These are phyloP conservation scores for Rhizopus stolonifer DNA, from an alignment of 371 early-diverging fungal species.

Conservation along the genomic window DNA sequence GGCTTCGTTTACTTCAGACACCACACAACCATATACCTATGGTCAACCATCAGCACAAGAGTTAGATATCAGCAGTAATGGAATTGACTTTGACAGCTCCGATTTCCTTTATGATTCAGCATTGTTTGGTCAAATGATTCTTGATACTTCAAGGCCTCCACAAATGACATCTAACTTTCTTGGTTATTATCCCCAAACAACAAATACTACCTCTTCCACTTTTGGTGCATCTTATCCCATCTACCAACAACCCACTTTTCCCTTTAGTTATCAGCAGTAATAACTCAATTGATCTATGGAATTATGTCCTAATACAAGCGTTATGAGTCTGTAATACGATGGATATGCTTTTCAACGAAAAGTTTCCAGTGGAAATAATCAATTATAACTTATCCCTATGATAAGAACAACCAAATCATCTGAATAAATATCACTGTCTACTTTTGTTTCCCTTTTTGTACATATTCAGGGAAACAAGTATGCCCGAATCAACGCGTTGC, in stretches of 20 bases:
- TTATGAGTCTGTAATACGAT: too few relatives aligned
- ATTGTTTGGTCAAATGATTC: slow-evolving; percentile 47
- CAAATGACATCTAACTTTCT: not conserved
- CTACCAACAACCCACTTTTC: not conserved
- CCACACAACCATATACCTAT: not conserved
- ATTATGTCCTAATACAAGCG: too few relatives aligned
- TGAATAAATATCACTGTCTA: too few relatives aligned
- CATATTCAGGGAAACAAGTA: too few relatives aligned
- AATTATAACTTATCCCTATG: too few relatives aligned
- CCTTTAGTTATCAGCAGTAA: not conserved
- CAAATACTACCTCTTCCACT: not conserved
- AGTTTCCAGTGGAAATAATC: too few relatives aligned
- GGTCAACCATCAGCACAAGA: slow-evolving; percentile 1
- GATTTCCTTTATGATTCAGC: slow-evolving; percentile 43
- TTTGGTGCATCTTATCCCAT: not conserved
- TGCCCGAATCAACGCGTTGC: too few relatives aligned
- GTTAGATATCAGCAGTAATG: not conserved
- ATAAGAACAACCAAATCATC: too few relatives aligned
- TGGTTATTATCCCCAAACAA: not conserved
- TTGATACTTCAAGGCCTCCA: slow-evolving; percentile 20
- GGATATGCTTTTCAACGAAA: too few relatives aligned
- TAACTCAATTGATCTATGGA: too few relatives aligned
- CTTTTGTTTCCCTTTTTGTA: too few relatives aligned
- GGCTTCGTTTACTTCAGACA: not conserved
- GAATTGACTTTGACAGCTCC: slow-evolving; percentile 41